Percentiles rank a stretch among this genome's conserved stretches.
Conservation (phyloP, 2,329 filamentous ascomycete genomes). For the Chalara sp. region DNA sequence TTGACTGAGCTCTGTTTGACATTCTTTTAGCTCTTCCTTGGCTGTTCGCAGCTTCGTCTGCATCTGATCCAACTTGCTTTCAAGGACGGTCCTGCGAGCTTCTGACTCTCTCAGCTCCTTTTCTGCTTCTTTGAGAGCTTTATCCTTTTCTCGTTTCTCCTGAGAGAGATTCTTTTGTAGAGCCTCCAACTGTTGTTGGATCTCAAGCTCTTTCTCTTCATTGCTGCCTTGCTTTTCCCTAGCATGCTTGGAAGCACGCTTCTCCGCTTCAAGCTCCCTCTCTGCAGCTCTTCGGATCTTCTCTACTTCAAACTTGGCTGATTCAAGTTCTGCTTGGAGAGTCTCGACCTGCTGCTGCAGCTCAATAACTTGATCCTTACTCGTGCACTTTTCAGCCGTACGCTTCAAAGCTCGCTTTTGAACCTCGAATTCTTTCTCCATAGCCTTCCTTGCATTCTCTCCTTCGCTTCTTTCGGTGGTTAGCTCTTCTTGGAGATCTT, state of each 20-base stretch:
- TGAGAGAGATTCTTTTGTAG: constrained; percentile 26
- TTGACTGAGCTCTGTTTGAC: constrained; percentile 39
- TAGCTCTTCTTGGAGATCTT: constrained; percentile 25
- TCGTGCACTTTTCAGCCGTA: constrained; percentile 21
- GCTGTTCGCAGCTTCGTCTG: constrained; percentile 46
- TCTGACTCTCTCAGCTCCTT: constrained; percentile 51
- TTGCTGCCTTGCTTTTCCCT: constrained; percentile 32
- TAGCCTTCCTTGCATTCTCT: constrained; percentile 19
- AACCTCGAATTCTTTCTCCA: constrained; percentile 26
- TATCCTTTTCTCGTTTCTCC: constrained; percentile 37
- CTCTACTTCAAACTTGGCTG: constrained; percentile 34
- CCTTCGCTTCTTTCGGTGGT: background rate
- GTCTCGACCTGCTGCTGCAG: constrained; percentile 23
- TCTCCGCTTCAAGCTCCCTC: background rate
- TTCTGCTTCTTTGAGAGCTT: constrained; percentile 28
- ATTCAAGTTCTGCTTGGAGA: constrained; percentile 25
- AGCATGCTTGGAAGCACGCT: constrained; percentile 45
- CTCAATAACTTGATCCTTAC: constrained; percentile 32
- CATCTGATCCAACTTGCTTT: constrained; percentile 59
- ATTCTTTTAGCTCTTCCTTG: constrained; percentile 68
- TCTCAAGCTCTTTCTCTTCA: constrained; percentile 28
- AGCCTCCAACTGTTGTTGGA: constrained; percentile 26
- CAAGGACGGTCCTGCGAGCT: constrained; percentile 55
- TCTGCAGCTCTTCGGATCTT: constrained; percentile 35
- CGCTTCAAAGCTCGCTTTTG: constrained; percentile 30